These are phyloP conservation scores for Umbelopsis ramanniana DNA, from an alignment of 192 early-diverging fungal genomes.

Conservation along the genomic window DNA sequence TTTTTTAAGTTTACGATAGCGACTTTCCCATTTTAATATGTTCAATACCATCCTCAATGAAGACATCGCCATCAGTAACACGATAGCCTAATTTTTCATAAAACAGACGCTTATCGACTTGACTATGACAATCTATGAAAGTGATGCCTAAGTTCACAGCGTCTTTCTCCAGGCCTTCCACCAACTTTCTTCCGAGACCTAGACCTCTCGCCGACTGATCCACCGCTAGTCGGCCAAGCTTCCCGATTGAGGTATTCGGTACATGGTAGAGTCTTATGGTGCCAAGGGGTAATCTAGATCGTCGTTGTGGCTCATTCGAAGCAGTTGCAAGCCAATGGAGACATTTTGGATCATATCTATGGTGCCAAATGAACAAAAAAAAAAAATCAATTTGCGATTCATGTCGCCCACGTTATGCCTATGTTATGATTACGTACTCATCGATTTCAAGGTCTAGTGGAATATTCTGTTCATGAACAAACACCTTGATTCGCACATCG, in stretches of 20 bases:
- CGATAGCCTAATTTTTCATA: slow-evolving; percentile 33
- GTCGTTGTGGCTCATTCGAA: not conserved
- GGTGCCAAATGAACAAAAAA: not conserved
- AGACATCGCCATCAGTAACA: slow-evolving; percentile 34
- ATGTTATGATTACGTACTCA: slow-evolving; percentile 12
- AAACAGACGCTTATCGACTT: slow-evolving; percentile 34
- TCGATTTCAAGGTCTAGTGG: slow-evolving; percentile 26
- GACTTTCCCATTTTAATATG: slow-evolving; percentile 39
- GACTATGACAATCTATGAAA: slow-evolving; percentile 27
- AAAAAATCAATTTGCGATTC: not conserved
- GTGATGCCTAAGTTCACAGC: not conserved
- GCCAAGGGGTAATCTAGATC: slow-evolving; percentile 29
- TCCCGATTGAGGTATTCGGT: slow-evolving; percentile 23
- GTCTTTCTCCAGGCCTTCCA: slow-evolving; percentile 24
- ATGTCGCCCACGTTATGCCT: not conserved
- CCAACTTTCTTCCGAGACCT: slow-evolving; percentile 26
- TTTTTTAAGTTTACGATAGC: not conserved
- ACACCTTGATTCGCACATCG: slow-evolving; percentile 19
- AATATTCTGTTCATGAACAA: slow-evolving; percentile 25
- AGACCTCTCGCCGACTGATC: slow-evolving; percentile 31
- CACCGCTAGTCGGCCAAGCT: slow-evolving; percentile 36
- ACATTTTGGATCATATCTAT: slow-evolving; percentile 18
- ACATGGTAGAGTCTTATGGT: slow-evolving; percentile 29
- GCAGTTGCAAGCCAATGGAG: slow-evolving; percentile 21
- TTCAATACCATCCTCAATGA: slow-evolving; percentile 36